Evolutionary conservation across 2,329 filamentous ascomycete species (phyloP).

Genomic region (Blumeria graminis): DNA sequence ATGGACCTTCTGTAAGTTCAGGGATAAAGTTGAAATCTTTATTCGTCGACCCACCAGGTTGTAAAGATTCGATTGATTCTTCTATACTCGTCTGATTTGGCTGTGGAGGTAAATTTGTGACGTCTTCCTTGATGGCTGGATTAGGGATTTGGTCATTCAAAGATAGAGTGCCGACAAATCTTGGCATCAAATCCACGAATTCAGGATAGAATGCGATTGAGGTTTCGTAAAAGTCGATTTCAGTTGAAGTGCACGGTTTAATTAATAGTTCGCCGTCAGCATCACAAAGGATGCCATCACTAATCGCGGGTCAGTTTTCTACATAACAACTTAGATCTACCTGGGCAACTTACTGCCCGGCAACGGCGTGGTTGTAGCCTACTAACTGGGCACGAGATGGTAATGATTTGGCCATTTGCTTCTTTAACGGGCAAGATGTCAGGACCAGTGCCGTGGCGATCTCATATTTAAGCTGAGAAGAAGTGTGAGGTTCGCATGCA

Average conservation of each 20-base stretch:
- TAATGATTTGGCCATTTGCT: constrained; percentile 19
- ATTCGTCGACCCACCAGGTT: too few relatives aligned
- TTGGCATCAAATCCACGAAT: constrained; percentile 61
- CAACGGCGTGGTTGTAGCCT: constrained; percentile 52
- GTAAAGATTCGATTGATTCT: too few relatives aligned
- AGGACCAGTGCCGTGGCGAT: too few relatives aligned
- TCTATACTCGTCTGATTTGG: too few relatives aligned
- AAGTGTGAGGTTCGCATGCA: too few relatives aligned
- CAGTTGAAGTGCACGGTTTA: constrained; percentile 71
- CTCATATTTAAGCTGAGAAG: too few relatives aligned
- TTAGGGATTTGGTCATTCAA: constrained; percentile 31
- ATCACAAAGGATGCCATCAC: constrained; percentile 76
- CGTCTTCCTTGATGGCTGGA: too few relatives aligned
- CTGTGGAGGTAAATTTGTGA: too few relatives aligned
- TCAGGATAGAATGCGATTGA: constrained; percentile 37
- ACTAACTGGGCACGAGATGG: constrained; percentile 27
- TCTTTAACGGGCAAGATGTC: neutral
- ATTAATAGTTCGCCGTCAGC: constrained; percentile 66
- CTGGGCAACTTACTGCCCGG: constrained; percentile 47
- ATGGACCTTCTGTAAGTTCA: too few relatives aligned
- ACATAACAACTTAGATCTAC: neutral
- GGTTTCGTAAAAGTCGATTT: constrained; percentile 75
- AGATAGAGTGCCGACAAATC: constrained; percentile 56
- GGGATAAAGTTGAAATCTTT: too few relatives aligned
- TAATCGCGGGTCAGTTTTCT: constrained; percentile 18